Conservation (phyloP, 768 basidiomycete genomes). For the Cystofilobasidium bisporidii region DNA sequence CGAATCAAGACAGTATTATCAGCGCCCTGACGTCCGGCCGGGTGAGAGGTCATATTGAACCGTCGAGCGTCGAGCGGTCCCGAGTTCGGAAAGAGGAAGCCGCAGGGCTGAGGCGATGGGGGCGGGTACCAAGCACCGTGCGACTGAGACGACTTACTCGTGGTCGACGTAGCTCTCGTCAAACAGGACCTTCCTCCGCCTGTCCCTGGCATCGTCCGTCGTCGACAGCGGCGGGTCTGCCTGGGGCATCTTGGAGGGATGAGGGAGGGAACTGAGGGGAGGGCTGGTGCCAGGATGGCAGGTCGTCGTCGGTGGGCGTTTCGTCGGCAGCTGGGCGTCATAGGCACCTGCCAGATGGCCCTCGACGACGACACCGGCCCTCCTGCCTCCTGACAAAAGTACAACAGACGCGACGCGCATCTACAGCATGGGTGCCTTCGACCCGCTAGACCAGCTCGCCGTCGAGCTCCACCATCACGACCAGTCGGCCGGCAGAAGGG, state of each 20-base stretch:
- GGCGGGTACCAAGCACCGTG: too few species aligned
- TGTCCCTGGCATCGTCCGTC: neutral
- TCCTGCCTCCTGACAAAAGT: too few species aligned
- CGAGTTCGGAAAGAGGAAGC: neutral
- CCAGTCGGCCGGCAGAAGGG: neutral
- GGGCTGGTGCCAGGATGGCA: neutral
- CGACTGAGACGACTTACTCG: slow-evolving; percentile 45
- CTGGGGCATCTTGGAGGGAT: neutral
- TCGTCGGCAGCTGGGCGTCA: too few species aligned
- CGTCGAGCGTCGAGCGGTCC: too few species aligned
- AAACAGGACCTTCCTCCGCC: slow-evolving; percentile 35
- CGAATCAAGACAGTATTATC: neutral
- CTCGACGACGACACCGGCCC: too few species aligned
- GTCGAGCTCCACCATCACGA: neutral
- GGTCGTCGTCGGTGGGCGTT: neutral
- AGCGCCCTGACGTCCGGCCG: too few species aligned
- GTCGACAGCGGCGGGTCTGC: neutral
- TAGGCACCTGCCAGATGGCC: too few species aligned
- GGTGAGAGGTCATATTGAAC: too few species aligned
- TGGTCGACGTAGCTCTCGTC: slow-evolving; percentile 59
- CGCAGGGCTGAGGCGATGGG: neutral
- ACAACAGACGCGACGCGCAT: too few species aligned
- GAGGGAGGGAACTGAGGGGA: neutral
- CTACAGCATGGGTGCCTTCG: neutral
- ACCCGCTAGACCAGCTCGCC: neutral